Conservation (phyloP, 1,139 yeast species). For the Debaryomyces fabryi region DNA sequence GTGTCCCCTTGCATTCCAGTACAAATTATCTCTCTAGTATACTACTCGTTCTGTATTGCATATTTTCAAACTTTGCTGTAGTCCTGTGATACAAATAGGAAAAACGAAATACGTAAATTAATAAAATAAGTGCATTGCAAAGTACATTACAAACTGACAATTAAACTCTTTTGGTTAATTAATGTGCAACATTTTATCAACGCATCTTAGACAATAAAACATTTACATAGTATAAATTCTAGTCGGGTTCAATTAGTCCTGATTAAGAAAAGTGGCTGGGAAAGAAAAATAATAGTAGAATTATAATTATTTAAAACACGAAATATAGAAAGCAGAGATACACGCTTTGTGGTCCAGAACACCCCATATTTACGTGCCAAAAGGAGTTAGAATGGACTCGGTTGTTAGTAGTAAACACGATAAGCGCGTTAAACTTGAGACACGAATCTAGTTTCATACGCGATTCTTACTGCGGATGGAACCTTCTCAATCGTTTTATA, state of each 20-base stretch:
- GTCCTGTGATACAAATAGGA: not conserved
- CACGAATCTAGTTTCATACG: slow-evolving; percentile 1
- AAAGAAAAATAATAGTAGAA: not conserved
- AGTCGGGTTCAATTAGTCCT: not conserved
- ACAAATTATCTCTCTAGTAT: no score
- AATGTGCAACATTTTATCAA: not conserved
- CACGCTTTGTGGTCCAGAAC: not conserved
- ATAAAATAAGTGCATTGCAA: not conserved
- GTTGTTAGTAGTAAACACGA: not conserved
- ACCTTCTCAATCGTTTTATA: slow-evolving; percentile 1
- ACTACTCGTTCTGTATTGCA: no score
- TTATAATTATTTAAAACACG: not conserved
- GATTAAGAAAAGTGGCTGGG: not conserved
- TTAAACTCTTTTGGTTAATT: not conserved
- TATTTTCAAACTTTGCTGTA: not conserved
- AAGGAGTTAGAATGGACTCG: not conserved
- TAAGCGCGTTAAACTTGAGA: not conserved
- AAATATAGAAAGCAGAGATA: not conserved
- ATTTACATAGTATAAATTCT: not conserved
- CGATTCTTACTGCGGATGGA: not conserved
- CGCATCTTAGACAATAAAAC: not conserved
- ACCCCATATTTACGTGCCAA: not conserved
- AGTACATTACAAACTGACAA: not conserved
- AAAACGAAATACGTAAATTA: not conserved
- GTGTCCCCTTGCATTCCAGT: no score